Base-by-base conservation (phyloP, 2,329 filamentous ascomycete species). In the Arthrobotrys pseudoclavata region DNA sequence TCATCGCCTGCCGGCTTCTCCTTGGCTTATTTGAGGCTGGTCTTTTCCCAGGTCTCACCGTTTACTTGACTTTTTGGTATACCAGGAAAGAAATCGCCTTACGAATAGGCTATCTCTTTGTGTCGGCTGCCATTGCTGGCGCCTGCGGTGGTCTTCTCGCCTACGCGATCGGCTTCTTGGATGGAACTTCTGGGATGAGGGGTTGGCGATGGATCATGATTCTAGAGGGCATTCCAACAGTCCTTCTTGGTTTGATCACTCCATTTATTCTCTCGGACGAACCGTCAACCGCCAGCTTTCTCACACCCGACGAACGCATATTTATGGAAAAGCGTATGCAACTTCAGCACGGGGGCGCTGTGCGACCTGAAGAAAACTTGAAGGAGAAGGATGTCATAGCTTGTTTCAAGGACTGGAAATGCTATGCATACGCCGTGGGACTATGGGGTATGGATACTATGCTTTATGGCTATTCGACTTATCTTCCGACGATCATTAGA, bases 391-490 rank as follows among this genome's bases (percentile, higher is more conserved):
- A 94, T 81, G 90, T 92, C 81, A 84, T 86, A 79, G 88, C 87
- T 69, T 91, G 90, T 0, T 88, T 92, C 76, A 87, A 85, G 79
- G 92, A 95, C 83, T 93, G 91, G 91, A 93, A 91, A 82, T 88
- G 92, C 24, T 93, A 90, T 86, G 84, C 87, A 0, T 81, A 76
- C 42, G 79, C 80, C 3, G 48, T 89, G 42, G 91, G 86, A 4
- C 91, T 93, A 82, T 94, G 94, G 81, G 91, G 91, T 3, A 87
- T 87, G 15, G 91, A 93, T 81, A 92, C 90, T 0, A 91, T 94
- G 88, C 86, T 94, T 0, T 94, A 94, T 81, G 91, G 91, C 3
- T 94, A 90, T 83, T 91, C 89, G 61, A 93, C 91, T 0, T 94
- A 94, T 82, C 84, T 95, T 52, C 92, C 92, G 0, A 93, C 91